These are phyloP conservation scores for Pythium phragmiticola DNA, from an alignment of 352 stramenopile species.

Conservation along the genomic window DNA sequence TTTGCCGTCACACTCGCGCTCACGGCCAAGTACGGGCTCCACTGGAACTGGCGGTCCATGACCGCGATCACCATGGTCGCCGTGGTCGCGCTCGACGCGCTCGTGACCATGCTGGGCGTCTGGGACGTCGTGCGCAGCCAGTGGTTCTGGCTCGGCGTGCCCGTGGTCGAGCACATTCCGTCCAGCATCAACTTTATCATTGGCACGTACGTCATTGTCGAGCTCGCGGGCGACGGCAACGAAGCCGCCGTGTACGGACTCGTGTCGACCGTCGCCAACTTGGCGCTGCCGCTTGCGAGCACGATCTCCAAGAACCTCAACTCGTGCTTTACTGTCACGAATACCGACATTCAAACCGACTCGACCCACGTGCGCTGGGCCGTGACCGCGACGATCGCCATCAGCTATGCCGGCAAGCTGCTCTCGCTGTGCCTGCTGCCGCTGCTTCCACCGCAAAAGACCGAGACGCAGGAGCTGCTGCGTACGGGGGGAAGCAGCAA, in stretches of 20 bases:
- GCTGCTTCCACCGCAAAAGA: constrained; percentile 30
- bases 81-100: constrained; percentile 29
- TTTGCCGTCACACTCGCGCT: constrained; percentile 19
- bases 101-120: constrained; percentile 31
- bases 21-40: constrained; percentile 29
- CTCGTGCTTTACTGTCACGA: constrained; percentile 23
- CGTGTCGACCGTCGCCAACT: constrained; percentile 28
- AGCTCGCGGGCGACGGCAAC: constrained; percentile 22
- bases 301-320: constrained; percentile 30
- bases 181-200: constrained; percentile 30
- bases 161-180: constrained; percentile 32
- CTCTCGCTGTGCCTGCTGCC: constrained; percentile 23
- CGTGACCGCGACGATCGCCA: constrained; percentile 21
- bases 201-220: constrained; percentile 23
- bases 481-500: constrained; percentile 24
- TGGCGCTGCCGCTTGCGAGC: constrained; percentile 22
- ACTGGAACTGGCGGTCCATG: constrained; percentile 40
- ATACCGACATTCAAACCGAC: constrained; percentile 29
- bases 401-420: constrained; percentile 25
- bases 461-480: constrained; percentile 20
- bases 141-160: constrained; percentile 40
- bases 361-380: constrained; percentile 19
- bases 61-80: constrained; percentile 24
- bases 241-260: constrained; percentile 33
- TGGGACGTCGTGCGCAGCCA: constrained; percentile 40